Base-by-base conservation (phyloP, 2,329 filamentous ascomycete genomes). In the Colletotrichum magnum region DNA sequence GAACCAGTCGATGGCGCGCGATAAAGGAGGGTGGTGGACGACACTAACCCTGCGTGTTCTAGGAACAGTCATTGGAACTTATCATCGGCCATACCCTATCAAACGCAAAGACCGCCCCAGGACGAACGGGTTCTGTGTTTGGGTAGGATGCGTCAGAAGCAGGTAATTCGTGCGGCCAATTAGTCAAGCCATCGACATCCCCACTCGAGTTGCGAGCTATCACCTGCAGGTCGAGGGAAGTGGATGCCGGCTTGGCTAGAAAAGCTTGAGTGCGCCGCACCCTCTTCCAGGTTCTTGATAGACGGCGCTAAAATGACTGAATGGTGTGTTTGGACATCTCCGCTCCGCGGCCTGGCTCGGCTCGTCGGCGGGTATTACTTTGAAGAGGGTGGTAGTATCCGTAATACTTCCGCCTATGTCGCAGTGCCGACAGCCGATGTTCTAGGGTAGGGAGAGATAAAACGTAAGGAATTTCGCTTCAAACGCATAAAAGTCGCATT, bases 251-350 rank as follows among this genome's bases (percentile, higher is more conserved):
- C 62, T 69, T 61, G 56, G 61, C 67, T 45, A 15, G 32, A 61
- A 56, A 63, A 61, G 67, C 67, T 69, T 61, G 62, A 65, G 56
- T 66, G 43, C 45, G 62, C 62, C 56, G 62, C 62, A 69, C 56
- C 48, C 62, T 62, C 18, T 21, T 10, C 45, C 45, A 36, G 32
- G 32, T 36, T 18, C 18, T 18, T 21, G 45, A 16, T 10, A 18
- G 16, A 41, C 15, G 54, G 54, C 54, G 28, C 62, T 59, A 18
- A 60, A 32, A 32, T 21, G 16, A 43, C 51, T 28, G 51, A 47
- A 47, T 51, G 26, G 36, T 16, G 21, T 28, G 24, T 28, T 28
- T 26, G 50, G 12, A n/a, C 58, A 62, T 54, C 50, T 62, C 59
- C 50, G 59, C 50, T 62, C 59, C 50, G 50, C 50, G 39, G 39